Percentiles rank a stretch among this genome's conserved stretches.
Conservation (phyloP, 345 rosid genomes). For the Raphanus raphanistrum region DNA sequence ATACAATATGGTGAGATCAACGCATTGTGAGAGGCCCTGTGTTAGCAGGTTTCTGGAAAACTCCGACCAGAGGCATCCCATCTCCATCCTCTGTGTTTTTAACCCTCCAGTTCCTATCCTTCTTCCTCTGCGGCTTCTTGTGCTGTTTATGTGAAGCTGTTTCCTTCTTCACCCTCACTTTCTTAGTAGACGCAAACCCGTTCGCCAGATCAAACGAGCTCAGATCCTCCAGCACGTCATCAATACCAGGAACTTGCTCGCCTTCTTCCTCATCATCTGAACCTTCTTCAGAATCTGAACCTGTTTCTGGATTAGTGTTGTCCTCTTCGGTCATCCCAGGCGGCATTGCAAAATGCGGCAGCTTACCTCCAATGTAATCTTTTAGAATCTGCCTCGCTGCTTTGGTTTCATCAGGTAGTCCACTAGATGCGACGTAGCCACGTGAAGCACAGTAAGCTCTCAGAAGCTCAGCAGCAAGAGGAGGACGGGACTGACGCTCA, state of each 20-base stretch:
- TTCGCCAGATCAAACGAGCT: slow-evolving; percentile 73
- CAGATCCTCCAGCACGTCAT: slow-evolving; percentile 70
- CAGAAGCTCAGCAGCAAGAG: slow-evolving; percentile 71
- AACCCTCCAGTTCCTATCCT: slow-evolving; percentile 79
- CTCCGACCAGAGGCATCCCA: slow-evolving; percentile 67
- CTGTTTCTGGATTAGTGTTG: slow-evolving; percentile 23
- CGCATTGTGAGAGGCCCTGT: slow-evolving; percentile 49
- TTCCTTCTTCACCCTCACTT: slow-evolving; percentile 44
- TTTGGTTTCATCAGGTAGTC: slow-evolving; percentile 91
- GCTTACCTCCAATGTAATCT: slow-evolving; percentile 85
- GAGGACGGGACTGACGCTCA: slow-evolving; percentile 83
- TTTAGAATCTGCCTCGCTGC: slow-evolving; percentile 86
- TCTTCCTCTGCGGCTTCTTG: slow-evolving; percentile 82
- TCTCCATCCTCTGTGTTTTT: slow-evolving; percentile 37
- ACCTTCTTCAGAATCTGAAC: slow-evolving; percentile 47
- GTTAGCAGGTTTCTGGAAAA: slow-evolving; percentile 60
- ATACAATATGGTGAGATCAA: slow-evolving; percentile 28
- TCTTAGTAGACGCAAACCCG: slow-evolving; percentile 59
- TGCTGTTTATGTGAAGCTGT: slow-evolving; percentile 68
- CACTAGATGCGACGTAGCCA: slow-evolving; percentile 88
- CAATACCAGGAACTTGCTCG: slow-evolving; percentile 43
- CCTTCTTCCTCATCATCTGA: slow-evolving; percentile 23
- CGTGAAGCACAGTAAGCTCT: slow-evolving; percentile 87
- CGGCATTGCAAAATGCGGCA: slow-evolving; percentile 74
- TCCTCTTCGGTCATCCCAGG: slow-evolving; percentile 53